phyloP scores from a whole-genome alignment of 257 asterid species.

The Solanum lycopersicoides region DNA sequence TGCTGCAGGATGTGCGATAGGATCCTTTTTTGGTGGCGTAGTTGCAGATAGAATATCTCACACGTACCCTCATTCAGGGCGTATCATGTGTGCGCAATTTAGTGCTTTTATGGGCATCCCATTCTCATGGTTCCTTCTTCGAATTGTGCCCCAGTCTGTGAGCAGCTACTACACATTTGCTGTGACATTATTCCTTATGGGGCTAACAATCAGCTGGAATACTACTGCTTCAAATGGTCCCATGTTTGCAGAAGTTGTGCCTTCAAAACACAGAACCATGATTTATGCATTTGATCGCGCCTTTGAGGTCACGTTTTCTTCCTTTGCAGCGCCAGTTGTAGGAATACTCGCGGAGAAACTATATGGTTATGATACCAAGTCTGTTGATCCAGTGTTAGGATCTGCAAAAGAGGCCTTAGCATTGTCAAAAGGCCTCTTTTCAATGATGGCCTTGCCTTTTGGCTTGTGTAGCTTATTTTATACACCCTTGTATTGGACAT shows the following conservation, averaged over 20 bases:
- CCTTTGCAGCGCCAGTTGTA: constrained; percentile 91
- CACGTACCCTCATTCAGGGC: constrained; percentile 62
- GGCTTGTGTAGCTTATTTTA: constrained; percentile 80
- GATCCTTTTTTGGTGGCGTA: constrained; percentile 81
- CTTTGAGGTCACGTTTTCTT: constrained; percentile 80
- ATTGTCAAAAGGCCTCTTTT: constrained; percentile 69
- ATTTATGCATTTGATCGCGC: constrained; percentile 94
- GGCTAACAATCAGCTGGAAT: constrained; percentile 83
- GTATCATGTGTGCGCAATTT: constrained; percentile 90
- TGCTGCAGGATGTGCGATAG: constrained; percentile 89
- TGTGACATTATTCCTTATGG: constrained; percentile 68
- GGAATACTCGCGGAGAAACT: constrained; percentile 83
- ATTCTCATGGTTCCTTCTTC: constrained; percentile 67
- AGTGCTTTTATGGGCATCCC: constrained; percentile 91
- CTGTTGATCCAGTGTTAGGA: constrained; percentile 67
- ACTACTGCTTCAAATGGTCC: constrained; percentile 88
- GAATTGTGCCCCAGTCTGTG: constrained; percentile 47
- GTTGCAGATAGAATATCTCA: constrained; percentile 63
- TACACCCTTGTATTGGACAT: constrained; percentile 83
- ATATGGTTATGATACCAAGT: constrained; percentile 71
- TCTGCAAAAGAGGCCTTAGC: constrained; percentile 70
- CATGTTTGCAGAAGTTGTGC: constrained; percentile 96
- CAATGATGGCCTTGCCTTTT: constrained; percentile 86
- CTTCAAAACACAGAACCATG: constrained; percentile 87
- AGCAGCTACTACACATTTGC: constrained; percentile 56